Evolutionary conservation across 2,329 filamentous ascomycete species (phyloP), one percentile per base, ranked within the genome.

Genomic region (Cercospora janseana): DNA sequence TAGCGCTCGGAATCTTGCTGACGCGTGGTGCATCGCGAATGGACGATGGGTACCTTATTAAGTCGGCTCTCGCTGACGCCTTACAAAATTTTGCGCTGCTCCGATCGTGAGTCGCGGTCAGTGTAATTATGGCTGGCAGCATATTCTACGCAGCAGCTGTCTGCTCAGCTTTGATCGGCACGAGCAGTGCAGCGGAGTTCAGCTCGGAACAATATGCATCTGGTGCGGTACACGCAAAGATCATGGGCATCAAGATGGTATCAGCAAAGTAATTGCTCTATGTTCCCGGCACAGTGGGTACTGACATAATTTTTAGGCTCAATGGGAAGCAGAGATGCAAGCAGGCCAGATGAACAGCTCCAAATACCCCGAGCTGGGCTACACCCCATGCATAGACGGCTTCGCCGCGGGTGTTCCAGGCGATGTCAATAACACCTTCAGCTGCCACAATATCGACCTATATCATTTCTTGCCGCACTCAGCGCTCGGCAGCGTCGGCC

Each of bases 381-480:
- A 68, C 57, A 67, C 68, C 7, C 26, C 23, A 27, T 52, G 49
- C 34, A 42, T 35, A 29, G 37, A 50, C 18, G 46, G 41, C 9
- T 55, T 44, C 28, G 60, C 56, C 4, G 57, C 56, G 12, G 29
- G 56, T 54, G 44, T 55, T 46, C 46, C 53, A 32, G 38, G 49
- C 42, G 31, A 55, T 42, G 12, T 50, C 40, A 54, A 54, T 37
- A 51, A 54, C 20, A 54, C 52, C 13, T 79, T 77, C 61, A 61
- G 62, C 23, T 78, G 75, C 63, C 70, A 68, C 50, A 75, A 54
- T n/a, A 54, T 43, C 28, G 79, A 82, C 56, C 69, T 81, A 1
- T 75, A 79, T 59, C 74, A 79, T 56, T 82, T 82, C 66, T 63
- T 78, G 31, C 73, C 72, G 34, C 79, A 82, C 57, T 71, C 73